phyloP scores from a whole-genome alignment of 805 yeast species.

The Candida awuae region DNA sequence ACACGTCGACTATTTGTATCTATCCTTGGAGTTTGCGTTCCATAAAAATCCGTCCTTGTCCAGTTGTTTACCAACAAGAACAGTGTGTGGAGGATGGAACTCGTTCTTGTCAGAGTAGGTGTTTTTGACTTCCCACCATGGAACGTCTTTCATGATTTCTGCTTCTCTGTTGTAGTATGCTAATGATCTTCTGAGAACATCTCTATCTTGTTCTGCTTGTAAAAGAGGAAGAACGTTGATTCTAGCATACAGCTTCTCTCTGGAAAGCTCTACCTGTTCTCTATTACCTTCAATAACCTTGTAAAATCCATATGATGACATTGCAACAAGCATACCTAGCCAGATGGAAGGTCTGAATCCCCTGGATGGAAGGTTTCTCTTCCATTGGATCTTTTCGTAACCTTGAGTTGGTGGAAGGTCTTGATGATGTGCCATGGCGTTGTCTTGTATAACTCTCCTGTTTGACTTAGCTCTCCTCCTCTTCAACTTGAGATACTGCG shows the following conservation, averaged over 20 bases:
- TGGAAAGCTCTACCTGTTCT: slow-evolving; percentile 63
- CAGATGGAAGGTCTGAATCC: slow-evolving; percentile 76
- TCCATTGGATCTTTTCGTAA: slow-evolving; percentile 83
- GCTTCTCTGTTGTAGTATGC: slow-evolving; percentile 65
- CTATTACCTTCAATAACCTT: slow-evolving; percentile 56
- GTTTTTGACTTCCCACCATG: slow-evolving; percentile 51
- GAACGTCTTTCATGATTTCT: slow-evolving; percentile 53
- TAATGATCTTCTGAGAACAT: slow-evolving; percentile 59
- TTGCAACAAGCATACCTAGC: slow-evolving; percentile 53
- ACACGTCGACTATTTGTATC: slow-evolving; percentile 12
- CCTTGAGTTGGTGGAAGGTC: slow-evolving; percentile 86
- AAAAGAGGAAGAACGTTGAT: slow-evolving; percentile 64
- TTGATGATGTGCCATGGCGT: slow-evolving; percentile 38
- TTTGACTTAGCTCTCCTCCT: no score
- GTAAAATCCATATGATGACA: slow-evolving; percentile 69
- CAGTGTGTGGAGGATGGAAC: slow-evolving; percentile 32
- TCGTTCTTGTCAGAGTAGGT: slow-evolving; percentile 29
- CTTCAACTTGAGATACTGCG: no score
- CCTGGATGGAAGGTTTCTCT: slow-evolving; percentile 74
- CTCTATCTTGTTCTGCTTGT: slow-evolving; percentile 78
- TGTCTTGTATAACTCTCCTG: not conserved
- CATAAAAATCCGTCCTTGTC: slow-evolving; percentile 25
- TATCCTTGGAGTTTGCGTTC: slow-evolving; percentile 27
- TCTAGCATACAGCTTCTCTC: slow-evolving; percentile 76
- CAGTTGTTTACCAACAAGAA: slow-evolving; percentile 29